A percentile compares a stretch with the other conserved stretches of the same genome.
phyloP scores from a whole-genome alignment of 176 grass and related monocot species.

The Aegilops tauschii region DNA sequence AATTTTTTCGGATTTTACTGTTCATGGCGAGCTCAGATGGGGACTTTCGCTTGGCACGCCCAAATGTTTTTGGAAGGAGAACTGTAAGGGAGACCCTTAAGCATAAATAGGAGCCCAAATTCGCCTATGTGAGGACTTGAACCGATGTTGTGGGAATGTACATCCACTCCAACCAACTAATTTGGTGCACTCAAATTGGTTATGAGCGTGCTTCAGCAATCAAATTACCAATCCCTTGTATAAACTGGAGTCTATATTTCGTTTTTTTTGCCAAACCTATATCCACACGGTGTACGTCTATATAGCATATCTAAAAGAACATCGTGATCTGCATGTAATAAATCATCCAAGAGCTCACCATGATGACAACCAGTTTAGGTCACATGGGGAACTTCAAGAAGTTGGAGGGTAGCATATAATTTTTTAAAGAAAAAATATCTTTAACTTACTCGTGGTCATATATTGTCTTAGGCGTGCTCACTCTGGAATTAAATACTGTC shows the following conservation, averaged over 20 bases:
- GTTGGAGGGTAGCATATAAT: conserved; percentile 1
- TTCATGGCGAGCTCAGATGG: too few species aligned
- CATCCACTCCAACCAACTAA: not conserved
- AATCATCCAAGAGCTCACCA: not conserved
- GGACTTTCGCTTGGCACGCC: too few species aligned
- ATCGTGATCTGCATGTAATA: not conserved
- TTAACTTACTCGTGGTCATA: conserved; percentile 84
- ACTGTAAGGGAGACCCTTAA: not conserved
- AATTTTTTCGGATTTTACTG: too few species aligned
- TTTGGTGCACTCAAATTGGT: not conserved
- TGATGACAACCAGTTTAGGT: not conserved
- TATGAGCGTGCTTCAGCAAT: not conserved
- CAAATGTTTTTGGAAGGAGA: not conserved
- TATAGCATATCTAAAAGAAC: not conserved
- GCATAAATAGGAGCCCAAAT: too few species aligned
- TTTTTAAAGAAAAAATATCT: not conserved
- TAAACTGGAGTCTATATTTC: not conserved
- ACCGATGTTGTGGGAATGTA: not conserved
- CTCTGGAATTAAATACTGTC: conserved; percentile 67
- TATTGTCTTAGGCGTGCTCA: conserved; percentile 70
- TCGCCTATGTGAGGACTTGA: not conserved
- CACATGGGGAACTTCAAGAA: not conserved
- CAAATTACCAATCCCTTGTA: not conserved
- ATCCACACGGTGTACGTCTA: not conserved
- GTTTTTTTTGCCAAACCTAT: not conserved